Percentiles rank a stretch among this genome's conserved stretches.
phyloP scores from a whole-genome alignment of 129 eudicot species.

The Artemisia tridentata region DNA sequence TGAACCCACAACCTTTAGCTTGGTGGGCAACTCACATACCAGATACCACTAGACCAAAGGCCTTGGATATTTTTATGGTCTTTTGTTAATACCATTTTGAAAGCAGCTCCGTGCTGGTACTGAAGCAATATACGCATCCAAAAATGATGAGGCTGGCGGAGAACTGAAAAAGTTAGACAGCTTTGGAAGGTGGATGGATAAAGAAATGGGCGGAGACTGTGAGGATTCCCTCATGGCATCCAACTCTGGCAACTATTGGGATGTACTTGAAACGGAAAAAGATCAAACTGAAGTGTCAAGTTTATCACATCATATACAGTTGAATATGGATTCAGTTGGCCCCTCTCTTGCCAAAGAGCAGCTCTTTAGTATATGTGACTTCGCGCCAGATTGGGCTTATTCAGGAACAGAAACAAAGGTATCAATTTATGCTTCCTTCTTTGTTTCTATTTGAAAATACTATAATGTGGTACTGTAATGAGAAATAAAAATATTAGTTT shows the following conservation, averaged over 20 bases:
- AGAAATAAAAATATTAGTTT: neutral
- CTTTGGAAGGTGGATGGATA: conserved; percentile 39
- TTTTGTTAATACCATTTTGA: neutral
- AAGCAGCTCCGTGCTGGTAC: conserved; percentile 5
- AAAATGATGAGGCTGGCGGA: conserved; percentile 7
- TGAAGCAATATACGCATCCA: neutral
- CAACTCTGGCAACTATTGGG: conserved; percentile 28
- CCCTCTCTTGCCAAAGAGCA: conserved; percentile 35
- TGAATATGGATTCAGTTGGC: conserved; percentile 21
- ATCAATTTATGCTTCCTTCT: neutral
- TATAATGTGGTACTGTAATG: neutral
- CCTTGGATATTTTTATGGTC: neutral
- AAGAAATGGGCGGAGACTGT: too few species aligned
- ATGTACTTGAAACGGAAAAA: conserved; percentile 19
- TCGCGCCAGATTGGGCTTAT: conserved; percentile 44
- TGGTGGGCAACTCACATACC: too few species aligned
- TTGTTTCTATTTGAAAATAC: neutral
- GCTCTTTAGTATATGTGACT: conserved; percentile 34
- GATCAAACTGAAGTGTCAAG: conserved; percentile 17
- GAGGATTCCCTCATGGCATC: conserved; percentile 28
- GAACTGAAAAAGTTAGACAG: conserved; percentile 34
- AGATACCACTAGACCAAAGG: too few species aligned
- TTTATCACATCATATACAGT: conserved; percentile 27
- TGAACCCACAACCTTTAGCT: too few species aligned
- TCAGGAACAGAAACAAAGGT: conserved; percentile 34